Percentiles rank a stretch among this genome's conserved stretches.
phyloP scores from a whole-genome alignment of 2,329 filamentous ascomycete genomes.

The Ceratocystis harringtonii region DNA sequence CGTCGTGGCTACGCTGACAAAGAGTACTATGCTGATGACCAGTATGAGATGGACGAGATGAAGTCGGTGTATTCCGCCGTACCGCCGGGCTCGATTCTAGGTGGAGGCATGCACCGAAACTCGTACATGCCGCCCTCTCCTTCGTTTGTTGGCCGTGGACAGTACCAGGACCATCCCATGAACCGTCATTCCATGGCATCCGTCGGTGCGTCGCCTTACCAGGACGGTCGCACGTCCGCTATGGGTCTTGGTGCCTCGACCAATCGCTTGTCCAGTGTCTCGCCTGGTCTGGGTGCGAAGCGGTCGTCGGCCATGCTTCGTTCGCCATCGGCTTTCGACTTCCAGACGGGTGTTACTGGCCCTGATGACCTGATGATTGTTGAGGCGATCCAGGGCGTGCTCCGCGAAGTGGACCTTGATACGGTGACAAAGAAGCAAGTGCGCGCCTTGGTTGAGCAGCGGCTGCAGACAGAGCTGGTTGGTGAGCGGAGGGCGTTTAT shows the following conservation, averaged over 20 bases:
- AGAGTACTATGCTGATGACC: constrained; percentile 53
- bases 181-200: constrained; percentile 62
- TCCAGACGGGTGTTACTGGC: constrained; percentile 41
- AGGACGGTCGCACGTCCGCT: constrained; percentile 47
- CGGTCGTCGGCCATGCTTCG: constrained; percentile 31
- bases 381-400: constrained; percentile 67
- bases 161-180: constrained; percentile 35
- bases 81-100: constrained; percentile 68
- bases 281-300: constrained; percentile 28
- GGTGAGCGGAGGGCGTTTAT: constrained; percentile 81
- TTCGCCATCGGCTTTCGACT: constrained; percentile 43
- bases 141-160: constrained; percentile 43
- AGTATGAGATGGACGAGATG: constrained; percentile 96
- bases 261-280: constrained; percentile 34
- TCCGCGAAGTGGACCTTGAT: constrained; percentile 82
- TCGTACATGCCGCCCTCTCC: constrained; percentile 76
- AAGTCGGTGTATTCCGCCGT: constrained; percentile 90
- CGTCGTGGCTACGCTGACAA: constrained; percentile 66
- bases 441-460: constrained; percentile 77
- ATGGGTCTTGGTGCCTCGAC: constrained; percentile 40
- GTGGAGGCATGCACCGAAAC: constrained; percentile 44
- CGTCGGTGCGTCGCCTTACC: constrained; percentile 44
- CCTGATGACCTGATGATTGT: constrained; percentile 69
- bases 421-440: constrained; percentile 98
- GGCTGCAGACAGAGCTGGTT: constrained; percentile 73